A percentile compares a stretch with the other conserved stretches of the same genome.
phyloP scores from a whole-genome alignment of 805 yeast species.

The Komagataella mondaviorum region DNA sequence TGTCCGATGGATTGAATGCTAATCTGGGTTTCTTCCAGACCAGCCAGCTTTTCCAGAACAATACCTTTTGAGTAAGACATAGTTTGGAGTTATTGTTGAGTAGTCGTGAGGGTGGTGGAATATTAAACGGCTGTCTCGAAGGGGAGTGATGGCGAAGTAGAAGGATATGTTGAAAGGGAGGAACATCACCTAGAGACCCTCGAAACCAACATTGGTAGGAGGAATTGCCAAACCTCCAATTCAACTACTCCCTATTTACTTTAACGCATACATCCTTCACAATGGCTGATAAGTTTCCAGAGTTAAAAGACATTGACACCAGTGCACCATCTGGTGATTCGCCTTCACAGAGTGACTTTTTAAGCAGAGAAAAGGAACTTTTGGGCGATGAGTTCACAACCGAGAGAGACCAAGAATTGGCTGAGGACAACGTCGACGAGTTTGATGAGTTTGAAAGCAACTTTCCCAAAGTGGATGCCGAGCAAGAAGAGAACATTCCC shows the following conservation, averaged over 20 bases:
- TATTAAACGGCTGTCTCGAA: background rate
- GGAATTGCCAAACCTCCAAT: background rate
- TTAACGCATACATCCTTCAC: constrained; percentile 1
- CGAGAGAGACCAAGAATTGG: constrained; percentile 40
- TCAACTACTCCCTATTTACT: background rate
- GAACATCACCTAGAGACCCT: background rate
- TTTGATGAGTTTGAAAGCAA: constrained; percentile 51
- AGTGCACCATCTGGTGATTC: constrained; percentile 15
- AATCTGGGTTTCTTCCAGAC: constrained; percentile 49
- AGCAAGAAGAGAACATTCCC: constrained; percentile 6
- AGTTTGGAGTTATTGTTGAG: background rate
- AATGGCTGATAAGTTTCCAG: constrained; percentile 75
- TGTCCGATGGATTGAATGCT: constrained; percentile 64
- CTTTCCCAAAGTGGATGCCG: constrained; percentile 43
- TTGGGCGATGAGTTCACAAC: constrained; percentile 64
- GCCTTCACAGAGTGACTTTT: constrained; percentile 38
- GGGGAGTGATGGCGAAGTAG: background rate
- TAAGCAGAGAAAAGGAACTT: constrained; percentile 54
- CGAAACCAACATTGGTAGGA: background rate
- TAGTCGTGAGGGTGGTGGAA: background rate
- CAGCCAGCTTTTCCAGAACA: constrained; percentile 30
- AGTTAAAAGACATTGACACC: constrained; percentile 32
- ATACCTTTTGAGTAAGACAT: constrained; percentile 40
- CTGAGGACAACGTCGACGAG: constrained; percentile 23
- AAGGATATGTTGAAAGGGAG: background rate